These are phyloP conservation scores for Fusarium udum DNA, from an alignment of 2,329 filamentous ascomycete species.

Conservation along the genomic window DNA sequence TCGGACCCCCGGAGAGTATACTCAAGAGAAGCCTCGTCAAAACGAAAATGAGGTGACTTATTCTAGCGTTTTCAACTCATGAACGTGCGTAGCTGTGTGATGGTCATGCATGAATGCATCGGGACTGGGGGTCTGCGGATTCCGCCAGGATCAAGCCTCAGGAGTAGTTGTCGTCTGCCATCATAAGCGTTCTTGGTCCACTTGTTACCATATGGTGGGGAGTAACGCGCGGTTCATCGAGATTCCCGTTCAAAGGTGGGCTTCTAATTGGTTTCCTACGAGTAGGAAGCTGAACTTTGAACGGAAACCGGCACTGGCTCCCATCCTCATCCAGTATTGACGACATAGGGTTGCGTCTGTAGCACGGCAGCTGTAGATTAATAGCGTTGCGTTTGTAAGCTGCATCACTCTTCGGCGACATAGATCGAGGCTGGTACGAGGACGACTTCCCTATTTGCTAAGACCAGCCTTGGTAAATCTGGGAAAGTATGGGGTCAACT, in stretches of 20 bases:
- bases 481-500: neutral
- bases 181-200: accelerated
- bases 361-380: accelerated
- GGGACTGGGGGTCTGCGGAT: neutral
- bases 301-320: neutral
- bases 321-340: accelerated
- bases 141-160: neutral
- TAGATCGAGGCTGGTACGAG: neutral
- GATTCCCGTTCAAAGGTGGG: accelerated
- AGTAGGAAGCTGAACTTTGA: neutral
- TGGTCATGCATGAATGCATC: neutral
- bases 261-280: neutral
- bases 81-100: neutral
- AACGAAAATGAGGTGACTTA: too few species aligned
- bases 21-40: too few species aligned
- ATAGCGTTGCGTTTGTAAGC: too few species aligned
- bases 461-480: neutral
- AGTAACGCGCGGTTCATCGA: neutral
- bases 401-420: too few species aligned
- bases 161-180: too few species aligned
- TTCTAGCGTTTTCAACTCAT: accelerated
- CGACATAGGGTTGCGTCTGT: neutral
- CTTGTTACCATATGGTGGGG: neutral
- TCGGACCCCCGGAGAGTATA: neutral
- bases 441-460: neutral